Evolutionary conservation across 106 monocot genomes (phyloP).

Genomic region (Acorus calamus): DNA sequence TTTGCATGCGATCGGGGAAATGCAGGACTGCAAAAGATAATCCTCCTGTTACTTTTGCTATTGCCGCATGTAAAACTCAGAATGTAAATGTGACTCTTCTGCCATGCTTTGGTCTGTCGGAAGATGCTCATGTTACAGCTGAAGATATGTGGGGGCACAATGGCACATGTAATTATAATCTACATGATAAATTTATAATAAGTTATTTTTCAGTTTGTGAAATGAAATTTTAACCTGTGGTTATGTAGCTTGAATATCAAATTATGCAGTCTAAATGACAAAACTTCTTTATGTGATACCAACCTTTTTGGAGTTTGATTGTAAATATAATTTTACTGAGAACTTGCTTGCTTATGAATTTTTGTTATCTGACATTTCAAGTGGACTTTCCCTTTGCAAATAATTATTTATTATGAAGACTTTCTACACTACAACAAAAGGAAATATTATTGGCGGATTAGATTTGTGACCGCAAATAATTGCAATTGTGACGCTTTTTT

Average conservation of each 20-base stretch:
- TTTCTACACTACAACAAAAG: too few relatives aligned
- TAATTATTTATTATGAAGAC: too few relatives aligned
- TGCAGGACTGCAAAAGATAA: slow-evolving; percentile 93
- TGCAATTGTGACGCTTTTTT: too few relatives aligned
- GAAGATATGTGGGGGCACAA: slow-evolving; percentile 81
- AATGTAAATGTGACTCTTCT: slow-evolving; percentile 95
- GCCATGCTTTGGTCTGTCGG: slow-evolving; percentile 67
- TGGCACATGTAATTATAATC: slow-evolving; percentile 54
- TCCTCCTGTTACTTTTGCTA: slow-evolving; percentile 92
- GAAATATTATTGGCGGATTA: too few relatives aligned
- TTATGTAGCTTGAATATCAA: not conserved
- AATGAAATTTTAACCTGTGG: not conserved
- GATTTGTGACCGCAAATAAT: too few relatives aligned
- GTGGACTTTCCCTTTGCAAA: too few relatives aligned
- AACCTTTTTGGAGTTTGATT: not conserved
- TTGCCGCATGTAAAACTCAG: slow-evolving; percentile 99
- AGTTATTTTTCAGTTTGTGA: too few relatives aligned
- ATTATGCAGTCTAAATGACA: not conserved
- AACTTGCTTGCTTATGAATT: not conserved
- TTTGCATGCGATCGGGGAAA: not conserved
- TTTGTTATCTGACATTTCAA: too few relatives aligned
- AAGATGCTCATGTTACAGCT: slow-evolving; percentile 52
- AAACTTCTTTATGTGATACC: not conserved
- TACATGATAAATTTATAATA: too few relatives aligned
- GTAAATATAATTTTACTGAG: not conserved